Evolutionary conservation across 1,139 yeast species (phyloP).

Genomic region (Yamadazyma taylorii): DNA sequence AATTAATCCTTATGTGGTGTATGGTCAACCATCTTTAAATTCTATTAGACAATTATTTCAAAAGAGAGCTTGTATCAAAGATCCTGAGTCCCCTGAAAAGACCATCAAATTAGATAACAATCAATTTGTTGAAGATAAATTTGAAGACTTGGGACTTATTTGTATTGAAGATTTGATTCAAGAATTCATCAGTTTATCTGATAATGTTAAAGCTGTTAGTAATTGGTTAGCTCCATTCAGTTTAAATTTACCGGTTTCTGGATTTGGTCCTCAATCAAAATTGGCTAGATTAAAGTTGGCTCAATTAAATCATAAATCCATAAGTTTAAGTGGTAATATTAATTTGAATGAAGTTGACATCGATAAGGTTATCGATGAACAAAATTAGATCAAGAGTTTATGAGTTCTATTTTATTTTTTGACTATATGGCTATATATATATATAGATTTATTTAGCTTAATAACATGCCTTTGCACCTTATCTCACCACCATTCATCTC

Average conservation of each 20-base stretch:
- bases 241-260: constrained; percentile 67
- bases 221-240: constrained; percentile 69
- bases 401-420: too few species aligned
- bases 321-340: constrained; percentile 63
- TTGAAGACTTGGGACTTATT: constrained; percentile 65
- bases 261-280: constrained; percentile 66
- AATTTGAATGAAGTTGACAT: constrained; percentile 69
- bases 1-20: constrained; percentile 68
- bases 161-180: constrained; percentile 80
- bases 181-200: constrained; percentile 64
- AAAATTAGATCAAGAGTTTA: constrained; percentile 37
- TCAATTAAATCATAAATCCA: constrained; percentile 43
- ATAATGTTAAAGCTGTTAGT: constrained; percentile 56
- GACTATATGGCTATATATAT: too few species aligned
- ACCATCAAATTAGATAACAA: constrained; percentile 62
- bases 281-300: constrained; percentile 49
- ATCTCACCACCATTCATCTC: too few species aligned
- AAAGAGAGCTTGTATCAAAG: constrained; percentile 65
- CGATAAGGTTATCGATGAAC: constrained; percentile 62
- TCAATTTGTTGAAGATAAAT: constrained; percentile 67
- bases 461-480: too few species aligned
- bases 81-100: constrained; percentile 31
- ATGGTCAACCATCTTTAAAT: constrained; percentile 69
- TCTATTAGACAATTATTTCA: constrained; percentile 73
- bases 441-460: too few species aligned